Evolutionary conservation across 2,329 filamentous ascomycete species (phyloP), one percentile per base, ranked within the genome.

Genomic region (Neonectria hederae): DNA sequence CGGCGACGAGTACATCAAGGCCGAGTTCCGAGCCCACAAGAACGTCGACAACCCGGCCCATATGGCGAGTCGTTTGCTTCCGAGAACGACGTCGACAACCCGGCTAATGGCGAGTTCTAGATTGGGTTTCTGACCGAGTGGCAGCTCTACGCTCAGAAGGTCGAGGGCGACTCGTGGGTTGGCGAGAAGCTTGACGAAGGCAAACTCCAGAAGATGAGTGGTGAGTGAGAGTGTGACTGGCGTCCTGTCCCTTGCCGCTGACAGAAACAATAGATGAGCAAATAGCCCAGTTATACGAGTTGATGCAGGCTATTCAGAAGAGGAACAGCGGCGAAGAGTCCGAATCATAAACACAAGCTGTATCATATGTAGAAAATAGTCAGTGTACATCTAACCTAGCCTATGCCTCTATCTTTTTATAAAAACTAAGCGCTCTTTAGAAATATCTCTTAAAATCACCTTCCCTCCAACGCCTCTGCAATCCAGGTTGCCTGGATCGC

Each of bases 121-220:
- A 93, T 98, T 73, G 96, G 95, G 2, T 99, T 99, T 78, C 84
- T 99, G 71, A 95, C 92, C 0, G 94, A 98, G 79, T 99, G 95
- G 95, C 96, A 99, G 79, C 82, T 93, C 56, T 99, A 98, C 76
- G 94, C 94, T 2, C 95, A 99, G 77, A 90, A 93, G 76, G 82
- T 99, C 17, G 95, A 98, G 76, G 95, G 94, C 0, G 91, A 97
- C 57, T 79, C 85, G 0, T 98, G 96, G 96, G 84, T 87, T 64
- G 95, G 91, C 1, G 92, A 93, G 68, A 95, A 90, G 77, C 85
- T 98, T 77, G 95, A 98, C 68, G 87, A 88, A 71, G 83, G 82
- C 1, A 97, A 97, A 80, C 83, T 98, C 60, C 90, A 93, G 65
- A 97, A 97, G 80, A 92, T 98, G 93, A 98, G 92, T 77, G 94